These are phyloP conservation scores for Apiospora marii DNA, from an alignment of 2,329 filamentous ascomycete species.

Conservation along the genomic window DNA sequence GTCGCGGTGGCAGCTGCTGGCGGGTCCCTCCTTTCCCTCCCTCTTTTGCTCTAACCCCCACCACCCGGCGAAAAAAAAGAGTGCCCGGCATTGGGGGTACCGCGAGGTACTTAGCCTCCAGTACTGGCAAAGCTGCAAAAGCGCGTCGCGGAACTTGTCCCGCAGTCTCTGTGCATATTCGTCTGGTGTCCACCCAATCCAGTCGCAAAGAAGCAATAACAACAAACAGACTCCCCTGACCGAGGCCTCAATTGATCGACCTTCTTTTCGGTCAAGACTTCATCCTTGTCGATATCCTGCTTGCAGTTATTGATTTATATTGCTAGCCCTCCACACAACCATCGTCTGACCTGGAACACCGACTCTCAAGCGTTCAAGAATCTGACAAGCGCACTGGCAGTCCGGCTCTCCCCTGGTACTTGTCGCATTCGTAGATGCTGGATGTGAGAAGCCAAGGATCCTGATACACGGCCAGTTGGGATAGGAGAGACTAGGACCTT, in stretches of 20 bases:
- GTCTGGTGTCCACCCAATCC: conserved; percentile 4
- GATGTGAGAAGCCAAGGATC: background rate
- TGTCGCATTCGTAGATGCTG: background rate
- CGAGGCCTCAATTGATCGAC: background rate
- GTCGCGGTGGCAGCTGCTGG: conserved; percentile 31
- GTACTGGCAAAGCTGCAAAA: background rate
- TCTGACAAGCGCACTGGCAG: background rate
- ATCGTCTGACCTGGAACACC: background rate
- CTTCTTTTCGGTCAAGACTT: background rate
- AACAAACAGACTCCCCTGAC: background rate
- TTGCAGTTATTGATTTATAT: conserved; percentile 6
- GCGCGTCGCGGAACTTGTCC: conserved; percentile 4
- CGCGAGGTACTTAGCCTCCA: background rate
- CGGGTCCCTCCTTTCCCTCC: conserved; percentile 20
- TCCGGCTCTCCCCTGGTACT: background rate
- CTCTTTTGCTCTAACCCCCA: background rate
- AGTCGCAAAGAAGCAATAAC: conserved; percentile 19
- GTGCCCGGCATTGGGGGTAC: background rate
- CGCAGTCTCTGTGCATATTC: background rate
- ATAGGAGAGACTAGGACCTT: background rate
- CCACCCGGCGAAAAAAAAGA: background rate
- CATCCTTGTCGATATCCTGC: conserved; percentile 11
- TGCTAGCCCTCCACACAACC: background rate
- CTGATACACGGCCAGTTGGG: background rate
- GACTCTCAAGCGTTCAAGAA: background rate